Base-by-base conservation (phyloP, 441 rosid species). In the Iberis amara region DNA sequence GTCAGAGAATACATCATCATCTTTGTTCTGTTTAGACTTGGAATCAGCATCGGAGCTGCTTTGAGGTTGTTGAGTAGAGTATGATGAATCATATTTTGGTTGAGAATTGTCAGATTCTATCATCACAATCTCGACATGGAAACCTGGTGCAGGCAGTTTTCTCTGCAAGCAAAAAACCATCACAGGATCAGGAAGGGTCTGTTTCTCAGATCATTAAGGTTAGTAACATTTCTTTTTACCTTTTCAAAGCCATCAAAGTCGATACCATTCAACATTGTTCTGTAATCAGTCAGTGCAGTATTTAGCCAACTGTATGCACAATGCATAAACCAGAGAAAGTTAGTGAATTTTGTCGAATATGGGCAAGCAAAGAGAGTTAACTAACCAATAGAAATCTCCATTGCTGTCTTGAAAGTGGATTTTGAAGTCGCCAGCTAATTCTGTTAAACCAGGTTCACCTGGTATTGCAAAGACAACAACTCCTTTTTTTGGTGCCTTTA, bases 301-400 rank as follows among this genome's bases (percentile, higher is more conserved):
- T 89, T 89, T 53, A 89, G 62, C 96, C 95, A 89, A 69, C 92
- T 81, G 73, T 51, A 37, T 28, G 47, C 47, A 62, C 3, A 36
- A 45, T n/a, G n/a, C n/a, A n/a, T n/a, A 41, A 37, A 27, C 3
- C 48, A 54, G 44, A 62, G 21, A 36, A 46, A 44, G 30, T 62
- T 7, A 7, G 56, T 18, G 36, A 58, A 15, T 27, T 27, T n/a
- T n/a, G n/a, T n/a, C n/a, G n/a, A n/a, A n/a, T n/a, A n/a, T n/a
- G n/a, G n/a, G n/a, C n/a, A n/a, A n/a, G n/a, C n/a, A n/a, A n/a
- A n/a, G n/a, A n/a, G n/a, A n/a, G n/a, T n/a, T n/a, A n/a, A n/a
- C 80, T 3, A 43, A 92, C 99, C 94, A 89, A 89, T 84, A 92
- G 64, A 89, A 86, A 58, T 89, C 95, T 71, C 97, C 97, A 47